Conservation (phyloP, 805 yeast species). For the Limtongia smithiae region DNA sequence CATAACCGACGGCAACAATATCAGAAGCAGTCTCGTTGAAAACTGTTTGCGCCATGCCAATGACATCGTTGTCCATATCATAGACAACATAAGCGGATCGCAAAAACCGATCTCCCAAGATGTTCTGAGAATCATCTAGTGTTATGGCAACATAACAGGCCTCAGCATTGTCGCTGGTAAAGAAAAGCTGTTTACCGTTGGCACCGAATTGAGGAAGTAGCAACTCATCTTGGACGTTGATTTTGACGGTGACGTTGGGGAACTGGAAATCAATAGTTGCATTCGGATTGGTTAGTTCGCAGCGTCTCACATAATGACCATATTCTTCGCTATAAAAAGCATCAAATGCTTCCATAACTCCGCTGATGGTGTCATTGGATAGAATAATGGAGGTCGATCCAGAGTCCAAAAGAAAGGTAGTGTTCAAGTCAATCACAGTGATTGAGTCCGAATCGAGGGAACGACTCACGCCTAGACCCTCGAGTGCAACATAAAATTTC, state of each 20-base stretch:
- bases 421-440: slow-evolving; percentile 8
- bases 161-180: slow-evolving; percentile 26
- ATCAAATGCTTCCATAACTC: slow-evolving; percentile 39
- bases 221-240: slow-evolving; percentile 27
- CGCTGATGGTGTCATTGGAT: slow-evolving; percentile 41
- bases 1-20: slow-evolving; percentile 21
- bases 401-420: slow-evolving; percentile 50
- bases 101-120: slow-evolving; percentile 64
- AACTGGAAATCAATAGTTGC: slow-evolving; percentile 46
- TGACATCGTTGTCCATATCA: slow-evolving; percentile 55
- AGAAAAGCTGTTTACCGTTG: slow-evolving; percentile 21
- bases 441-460: not conserved
- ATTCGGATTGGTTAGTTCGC: slow-evolving; percentile 33
- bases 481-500: slow-evolving; percentile 12
- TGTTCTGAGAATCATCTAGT: slow-evolving; percentile 34
- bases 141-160: slow-evolving; percentile 32
- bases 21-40: slow-evolving; percentile 32
- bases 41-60: slow-evolving; percentile 53
- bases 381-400: slow-evolving; percentile 52
- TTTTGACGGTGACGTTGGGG: slow-evolving; percentile 46
- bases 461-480: slow-evolving; percentile 1
- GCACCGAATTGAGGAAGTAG: slow-evolving; percentile 17
- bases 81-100: slow-evolving; percentile 63
- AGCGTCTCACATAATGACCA: slow-evolving; percentile 44
- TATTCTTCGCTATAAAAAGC: slow-evolving; percentile 39